Base-by-base conservation (phyloP, 768 basidiomycete genomes). In the Phylloporus scabripes region DNA sequence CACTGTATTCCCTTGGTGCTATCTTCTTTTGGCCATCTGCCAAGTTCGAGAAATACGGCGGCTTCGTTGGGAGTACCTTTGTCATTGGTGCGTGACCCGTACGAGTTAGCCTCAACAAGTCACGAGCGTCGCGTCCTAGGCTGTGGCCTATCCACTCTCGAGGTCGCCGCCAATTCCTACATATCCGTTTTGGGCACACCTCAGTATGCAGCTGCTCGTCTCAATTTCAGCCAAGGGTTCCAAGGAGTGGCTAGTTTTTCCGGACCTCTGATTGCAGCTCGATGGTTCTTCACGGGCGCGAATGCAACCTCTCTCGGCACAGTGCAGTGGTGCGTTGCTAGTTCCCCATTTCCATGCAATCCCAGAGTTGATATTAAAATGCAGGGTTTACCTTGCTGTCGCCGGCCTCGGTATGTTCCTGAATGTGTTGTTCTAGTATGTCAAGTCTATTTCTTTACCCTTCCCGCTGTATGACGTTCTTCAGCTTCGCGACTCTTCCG, bases 21-120 rank as follows among this genome's bases (percentile, higher is more conserved):
- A 74, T 88, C 53, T 81, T 86, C 65, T 88, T 87, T 72, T 87
- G 85, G 86, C 83, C 85, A 15, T 83, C 81, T 36, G 84, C 85
- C 32, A 79, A 75, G 57, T 87, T 74, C 60, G 70, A 71, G 46
- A 80, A 75, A 57, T 88, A 84, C 50, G 81, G 79, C 26, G 85
- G 85, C 18, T 87, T 88, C 60, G 82, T 88, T 28, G 81, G 81
- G 21, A 82, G 81, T 61, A 87, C 85, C 1, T 84, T 82, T 60
- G 77, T 84, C 42, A 84, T 82, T 45, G 80, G 80, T 79, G 49
- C 57, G 69, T 46, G 31, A 44, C 26, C 12, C 29, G 0, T 41
- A 23, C 37, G n/a, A 24, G 2, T 34, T 32, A 7, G 29, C 7
- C 18, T 43, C 37, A 49, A 24, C 18, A 10, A 8, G 42, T 21